A percentile compares a stretch with the other conserved stretches of the same genome.
Evolutionary conservation across 352 stramenopile genomes (phyloP).

Genomic region (Globisporangium splendens): DNA sequence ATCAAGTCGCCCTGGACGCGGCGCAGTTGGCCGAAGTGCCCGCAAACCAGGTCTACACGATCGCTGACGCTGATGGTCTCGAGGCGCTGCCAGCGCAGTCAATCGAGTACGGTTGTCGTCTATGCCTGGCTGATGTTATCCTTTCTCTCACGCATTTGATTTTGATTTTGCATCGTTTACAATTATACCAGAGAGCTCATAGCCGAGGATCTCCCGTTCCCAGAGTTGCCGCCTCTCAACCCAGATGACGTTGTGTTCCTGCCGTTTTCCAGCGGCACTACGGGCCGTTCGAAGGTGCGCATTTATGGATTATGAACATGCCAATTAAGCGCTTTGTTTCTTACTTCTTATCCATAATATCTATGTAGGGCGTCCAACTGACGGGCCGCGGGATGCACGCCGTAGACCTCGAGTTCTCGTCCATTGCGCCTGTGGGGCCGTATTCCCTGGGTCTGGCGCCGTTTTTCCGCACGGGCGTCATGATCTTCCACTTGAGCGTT

Average conservation of each 20-base stretch:
- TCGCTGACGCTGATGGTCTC: conserved; percentile 15
- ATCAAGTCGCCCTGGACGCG: conserved; percentile 23
- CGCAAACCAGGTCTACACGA: conserved; percentile 24
- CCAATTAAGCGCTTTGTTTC: too few relatives aligned
- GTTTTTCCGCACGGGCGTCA: conserved; percentile 92
- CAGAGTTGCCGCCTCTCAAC: conserved; percentile 6
- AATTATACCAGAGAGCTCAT: conserved; percentile 26
- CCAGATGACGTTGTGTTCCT: conserved; percentile 29
- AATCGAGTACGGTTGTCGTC: conserved; percentile 22
- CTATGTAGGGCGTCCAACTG: conserved; percentile 75
- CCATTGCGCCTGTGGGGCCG: conserved; percentile 49
- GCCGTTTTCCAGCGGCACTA: conserved; percentile 93
- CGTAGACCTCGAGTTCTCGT: conserved; percentile 58
- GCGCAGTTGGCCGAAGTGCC: conserved; percentile 12
- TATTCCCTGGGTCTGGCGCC: conserved; percentile 80
- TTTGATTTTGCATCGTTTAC: conserved; percentile 7
- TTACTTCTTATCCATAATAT: not conserved
- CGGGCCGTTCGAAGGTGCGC: conserved; percentile 63
- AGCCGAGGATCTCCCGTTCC: conserved; percentile 5
- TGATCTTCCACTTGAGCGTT: conserved; percentile 65
- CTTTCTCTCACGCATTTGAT: not conserved
- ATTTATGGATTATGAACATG: not conserved
- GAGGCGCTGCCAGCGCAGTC: conserved; percentile 11
- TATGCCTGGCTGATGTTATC: not conserved
- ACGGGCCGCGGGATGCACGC: conserved; percentile 74